Conservation (phyloP, 2,329 filamentous ascomycete genomes). For the Claviceps monticola region DNA sequence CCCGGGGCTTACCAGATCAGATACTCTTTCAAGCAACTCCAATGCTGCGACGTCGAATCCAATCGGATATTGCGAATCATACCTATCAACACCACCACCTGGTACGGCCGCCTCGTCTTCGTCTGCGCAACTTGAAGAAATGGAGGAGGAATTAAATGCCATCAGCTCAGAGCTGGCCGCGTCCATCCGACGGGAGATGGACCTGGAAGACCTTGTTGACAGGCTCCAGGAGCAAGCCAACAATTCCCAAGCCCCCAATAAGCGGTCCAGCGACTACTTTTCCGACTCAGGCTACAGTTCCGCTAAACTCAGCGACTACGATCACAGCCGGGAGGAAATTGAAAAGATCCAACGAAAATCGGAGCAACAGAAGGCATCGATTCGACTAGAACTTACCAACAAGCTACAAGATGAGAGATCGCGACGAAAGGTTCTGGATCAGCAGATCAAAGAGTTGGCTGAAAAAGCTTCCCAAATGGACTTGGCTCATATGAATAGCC, state of each 20-base stretch:
- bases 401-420: conserved; percentile 80
- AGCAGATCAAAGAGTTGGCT: conserved; percentile 71
- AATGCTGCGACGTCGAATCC: conserved; percentile 28
- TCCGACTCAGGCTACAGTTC: conserved; percentile 91
- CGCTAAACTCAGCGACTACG: conserved; percentile 57
- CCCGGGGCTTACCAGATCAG: conserved; percentile 1
- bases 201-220: conserved; percentile 88
- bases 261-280: conserved; percentile 91
- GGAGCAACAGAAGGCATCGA: conserved; percentile 81
- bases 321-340: conserved; percentile 54
- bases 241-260: conserved; percentile 42
- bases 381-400: conserved; percentile 71
- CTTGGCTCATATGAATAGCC: conserved; percentile 37
- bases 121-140: conserved; percentile 56
- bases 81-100: conserved; percentile 34
- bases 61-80: conserved; percentile 36
- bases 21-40: conserved; percentile 15
- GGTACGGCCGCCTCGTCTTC: conserved; percentile 26
- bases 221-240: conserved; percentile 65
- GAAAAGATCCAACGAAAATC: conserved; percentile 70
- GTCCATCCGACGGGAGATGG: conserved; percentile 91
- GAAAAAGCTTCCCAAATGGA: conserved; percentile 57
- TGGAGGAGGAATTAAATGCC: conserved; percentile 88
- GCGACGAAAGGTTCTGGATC: conserved; percentile 61
- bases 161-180: conserved; percentile 85